These are phyloP conservation scores for Leccinum barrowsii DNA, from an alignment of 768 basidiomycete species.

Conservation along the genomic window DNA sequence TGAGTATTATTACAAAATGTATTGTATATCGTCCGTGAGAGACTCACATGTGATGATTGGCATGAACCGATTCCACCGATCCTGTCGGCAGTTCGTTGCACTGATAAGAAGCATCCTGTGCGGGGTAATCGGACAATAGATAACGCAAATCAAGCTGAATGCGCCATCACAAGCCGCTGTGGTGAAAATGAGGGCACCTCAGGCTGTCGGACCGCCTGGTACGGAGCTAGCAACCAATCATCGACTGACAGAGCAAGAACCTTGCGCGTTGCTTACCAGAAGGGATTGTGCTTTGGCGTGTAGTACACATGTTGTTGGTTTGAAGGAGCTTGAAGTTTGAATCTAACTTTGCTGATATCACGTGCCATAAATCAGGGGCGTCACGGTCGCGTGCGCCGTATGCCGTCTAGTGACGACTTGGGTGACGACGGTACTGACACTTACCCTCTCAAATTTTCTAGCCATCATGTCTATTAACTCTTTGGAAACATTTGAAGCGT, in stretches of 20 bases:
- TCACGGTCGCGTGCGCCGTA: background rate
- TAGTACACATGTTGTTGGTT: background rate
- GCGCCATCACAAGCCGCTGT: background rate
- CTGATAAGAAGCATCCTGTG: background rate
- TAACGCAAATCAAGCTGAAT: background rate
- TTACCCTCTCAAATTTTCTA: background rate
- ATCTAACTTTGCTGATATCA: background rate
- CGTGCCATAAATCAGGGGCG: slow-evolving; percentile 6
- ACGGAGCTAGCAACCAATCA: background rate
- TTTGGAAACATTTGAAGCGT: slow-evolving; percentile 23
- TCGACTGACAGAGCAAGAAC: background rate
- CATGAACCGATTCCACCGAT: slow-evolving; percentile 1
- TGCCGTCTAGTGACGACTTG: too few relatives aligned
- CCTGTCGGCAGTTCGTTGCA: slow-evolving; percentile 2
- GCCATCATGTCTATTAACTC: slow-evolving; percentile 21
- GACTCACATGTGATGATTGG: slow-evolving; percentile 2
- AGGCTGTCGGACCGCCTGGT: background rate
- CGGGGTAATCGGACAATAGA: background rate
- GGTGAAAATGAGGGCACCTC: background rate
- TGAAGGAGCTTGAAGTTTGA: background rate
- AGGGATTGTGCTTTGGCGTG: background rate
- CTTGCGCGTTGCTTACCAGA: too few relatives aligned
- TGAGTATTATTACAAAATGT: background rate
- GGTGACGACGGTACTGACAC: background rate
- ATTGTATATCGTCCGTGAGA: background rate